These are phyloP conservation scores for Penicillium verrucosum DNA, from an alignment of 2,329 filamentous ascomycete genomes.

Conservation along the genomic window DNA sequence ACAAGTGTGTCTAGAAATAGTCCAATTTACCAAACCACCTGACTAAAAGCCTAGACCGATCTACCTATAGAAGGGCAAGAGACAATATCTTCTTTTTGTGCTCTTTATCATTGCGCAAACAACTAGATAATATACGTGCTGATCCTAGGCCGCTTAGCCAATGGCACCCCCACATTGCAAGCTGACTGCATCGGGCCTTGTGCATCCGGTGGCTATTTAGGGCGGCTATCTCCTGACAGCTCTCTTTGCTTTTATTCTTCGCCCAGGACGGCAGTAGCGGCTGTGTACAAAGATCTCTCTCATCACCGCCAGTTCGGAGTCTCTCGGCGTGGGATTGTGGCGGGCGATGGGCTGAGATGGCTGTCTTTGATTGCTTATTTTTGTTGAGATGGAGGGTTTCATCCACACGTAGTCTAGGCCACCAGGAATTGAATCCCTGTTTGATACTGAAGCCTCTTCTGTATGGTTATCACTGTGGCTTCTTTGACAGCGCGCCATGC, in stretches of 20 bases:
- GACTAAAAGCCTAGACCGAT: background rate
- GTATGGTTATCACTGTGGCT: background rate
- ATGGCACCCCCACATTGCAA: background rate
- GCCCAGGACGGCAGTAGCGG: constrained; percentile 15
- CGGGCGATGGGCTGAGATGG: constrained; percentile 13
- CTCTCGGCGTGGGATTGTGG: constrained; percentile 21
- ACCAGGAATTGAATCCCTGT: background rate
- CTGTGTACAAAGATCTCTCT: constrained; percentile 16
- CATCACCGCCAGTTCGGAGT: constrained; percentile 7
- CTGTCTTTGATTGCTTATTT: constrained; percentile 18
- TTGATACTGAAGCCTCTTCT: background rate
- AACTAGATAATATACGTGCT: background rate
- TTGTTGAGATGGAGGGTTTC: background rate
- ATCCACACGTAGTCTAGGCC: background rate
- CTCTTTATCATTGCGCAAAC: background rate
- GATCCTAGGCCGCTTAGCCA: background rate
- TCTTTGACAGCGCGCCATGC: background rate
- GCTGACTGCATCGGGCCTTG: constrained; percentile 7
- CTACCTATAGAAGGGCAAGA: background rate
- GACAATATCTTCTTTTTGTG: background rate
- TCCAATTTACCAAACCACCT: background rate
- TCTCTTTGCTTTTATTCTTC: constrained; percentile 14
- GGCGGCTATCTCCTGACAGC: constrained; percentile 21
- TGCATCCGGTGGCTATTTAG: constrained; percentile 4
- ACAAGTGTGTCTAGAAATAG: background rate